Conservation (phyloP, 371 early-diverging fungal species). For the Homolaphlyctis polyrhiza region DNA sequence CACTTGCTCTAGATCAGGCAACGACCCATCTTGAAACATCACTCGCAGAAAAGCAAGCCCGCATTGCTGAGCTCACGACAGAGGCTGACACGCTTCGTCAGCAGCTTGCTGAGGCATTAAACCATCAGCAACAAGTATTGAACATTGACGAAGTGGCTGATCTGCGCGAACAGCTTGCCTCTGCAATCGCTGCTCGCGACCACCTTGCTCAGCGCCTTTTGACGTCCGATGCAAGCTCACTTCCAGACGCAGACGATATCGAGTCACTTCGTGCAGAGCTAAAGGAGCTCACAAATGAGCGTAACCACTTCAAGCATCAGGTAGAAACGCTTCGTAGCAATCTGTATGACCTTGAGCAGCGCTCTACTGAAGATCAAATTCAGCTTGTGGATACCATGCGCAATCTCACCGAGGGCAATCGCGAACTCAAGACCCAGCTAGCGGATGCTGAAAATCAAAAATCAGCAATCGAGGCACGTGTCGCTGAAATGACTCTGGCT, state of each 20-base stretch:
- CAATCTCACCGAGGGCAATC: constrained; percentile 23
- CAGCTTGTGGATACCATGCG: constrained; percentile 28
- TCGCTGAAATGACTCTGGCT: no score
- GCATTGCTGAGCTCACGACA: not conserved
- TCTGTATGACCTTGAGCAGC: not conserved
- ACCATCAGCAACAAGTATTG: no score
- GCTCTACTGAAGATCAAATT: constrained; percentile 13
- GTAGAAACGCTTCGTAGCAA: not conserved
- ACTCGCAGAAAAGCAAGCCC: no score
- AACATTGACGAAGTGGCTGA: not conserved
- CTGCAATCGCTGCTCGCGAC: not conserved
- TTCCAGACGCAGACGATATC: constrained; percentile 1
- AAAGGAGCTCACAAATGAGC: not conserved
- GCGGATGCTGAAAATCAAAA: not conserved
- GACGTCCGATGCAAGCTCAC: not conserved
- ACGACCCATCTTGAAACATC: no score
- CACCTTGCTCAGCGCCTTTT: not conserved
- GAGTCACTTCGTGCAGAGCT: not conserved
- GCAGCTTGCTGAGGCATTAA: no score
- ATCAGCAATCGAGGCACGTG: not conserved
- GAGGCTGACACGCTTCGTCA: not conserved
- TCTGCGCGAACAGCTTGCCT: not conserved
- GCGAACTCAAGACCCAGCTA: constrained; percentile 12
- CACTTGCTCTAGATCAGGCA: no score
- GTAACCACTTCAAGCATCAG: not conserved